A percentile compares a stretch with the other conserved stretches of the same genome.
These are phyloP conservation scores for Castanea crenata DNA, from an alignment of 306 rosid genomes.

Conservation along the genomic window DNA sequence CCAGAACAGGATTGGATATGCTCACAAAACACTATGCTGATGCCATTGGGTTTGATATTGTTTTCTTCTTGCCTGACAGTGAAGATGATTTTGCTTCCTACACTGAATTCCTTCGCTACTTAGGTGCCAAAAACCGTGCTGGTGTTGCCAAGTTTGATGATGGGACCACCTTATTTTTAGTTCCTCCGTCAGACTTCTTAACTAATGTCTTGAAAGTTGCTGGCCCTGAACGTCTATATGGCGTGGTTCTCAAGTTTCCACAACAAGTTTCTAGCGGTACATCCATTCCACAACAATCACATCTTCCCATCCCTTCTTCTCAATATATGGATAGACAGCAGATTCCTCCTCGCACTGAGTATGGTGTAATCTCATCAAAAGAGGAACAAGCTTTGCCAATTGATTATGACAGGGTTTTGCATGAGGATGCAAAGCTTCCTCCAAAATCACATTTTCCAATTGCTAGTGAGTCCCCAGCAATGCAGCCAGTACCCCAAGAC, in stretches of 20 bases:
- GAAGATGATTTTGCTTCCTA: slow-evolving; percentile 99
- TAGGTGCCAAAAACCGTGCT: slow-evolving; percentile 90
- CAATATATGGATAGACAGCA: slow-evolving; percentile 69
- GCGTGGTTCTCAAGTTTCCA: slow-evolving; percentile 94
- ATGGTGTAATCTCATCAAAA: slow-evolving; percentile 45
- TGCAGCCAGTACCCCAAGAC: slow-evolving; percentile 56
- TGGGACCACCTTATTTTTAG: slow-evolving; percentile 86
- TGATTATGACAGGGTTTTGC: slow-evolving; percentile 64
- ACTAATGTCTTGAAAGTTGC: slow-evolving; percentile 77
- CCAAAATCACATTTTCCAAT: slow-evolving; percentile 47
- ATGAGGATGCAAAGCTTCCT: slow-evolving; percentile 64
- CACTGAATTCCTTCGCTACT: slow-evolving; percentile 92
- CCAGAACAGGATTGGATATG: slow-evolving; percentile 96
- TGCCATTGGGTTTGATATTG: slow-evolving; percentile 86
- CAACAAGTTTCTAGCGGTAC: slow-evolving; percentile 44
- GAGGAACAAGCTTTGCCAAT: slow-evolving; percentile 58
- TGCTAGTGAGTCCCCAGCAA: slow-evolving; percentile 44
- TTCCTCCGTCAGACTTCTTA: slow-evolving; percentile 96
- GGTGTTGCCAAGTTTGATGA: slow-evolving; percentile 97
- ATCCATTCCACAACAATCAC: slow-evolving; percentile 51
- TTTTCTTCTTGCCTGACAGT: slow-evolving; percentile 96
- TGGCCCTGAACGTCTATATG: slow-evolving; percentile 97
- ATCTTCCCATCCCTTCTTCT: slow-evolving; percentile 51
- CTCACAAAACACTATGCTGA: slow-evolving; percentile 88
- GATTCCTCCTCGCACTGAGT: slow-evolving; percentile 60